These are phyloP conservation scores for Ophiostoma fasciatum DNA, from an alignment of 2,329 filamentous ascomycete genomes.

Conservation along the genomic window DNA sequence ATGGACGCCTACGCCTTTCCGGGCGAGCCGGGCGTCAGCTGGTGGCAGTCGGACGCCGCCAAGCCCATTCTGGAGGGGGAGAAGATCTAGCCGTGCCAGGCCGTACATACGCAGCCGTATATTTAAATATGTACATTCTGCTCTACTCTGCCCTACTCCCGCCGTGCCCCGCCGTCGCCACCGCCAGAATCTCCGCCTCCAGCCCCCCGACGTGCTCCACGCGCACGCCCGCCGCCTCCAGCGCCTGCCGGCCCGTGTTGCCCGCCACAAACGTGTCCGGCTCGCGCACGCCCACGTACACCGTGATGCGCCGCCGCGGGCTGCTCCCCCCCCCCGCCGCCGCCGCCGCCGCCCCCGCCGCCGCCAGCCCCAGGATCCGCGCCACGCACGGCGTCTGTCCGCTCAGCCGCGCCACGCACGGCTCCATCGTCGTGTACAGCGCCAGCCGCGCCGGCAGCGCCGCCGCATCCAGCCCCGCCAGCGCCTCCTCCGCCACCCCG, in stretches of 20 bases:
- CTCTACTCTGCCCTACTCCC: neutral
- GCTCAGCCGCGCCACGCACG: slow-evolving; percentile 58
- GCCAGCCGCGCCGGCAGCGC: slow-evolving; percentile 25
- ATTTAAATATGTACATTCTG: no score
- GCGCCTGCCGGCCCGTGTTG: slow-evolving; percentile 57
- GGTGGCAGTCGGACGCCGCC: slow-evolving; percentile 77
- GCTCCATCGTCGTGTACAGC: slow-evolving; percentile 90
- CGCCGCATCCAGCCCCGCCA: slow-evolving; percentile 33
- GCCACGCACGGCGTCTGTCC: slow-evolving; percentile 68
- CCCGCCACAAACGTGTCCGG: slow-evolving; percentile 78
- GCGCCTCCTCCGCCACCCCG: slow-evolving; percentile 34
- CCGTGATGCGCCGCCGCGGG: slow-evolving; percentile 28
- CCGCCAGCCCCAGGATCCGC: slow-evolving; percentile 50
- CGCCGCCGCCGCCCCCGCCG: slow-evolving; percentile 36
- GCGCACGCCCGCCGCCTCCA: slow-evolving; percentile 58
- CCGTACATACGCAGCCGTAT: no score
- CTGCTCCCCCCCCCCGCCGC: no score
- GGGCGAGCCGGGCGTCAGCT: slow-evolving; percentile 62
- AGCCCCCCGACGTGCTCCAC: slow-evolving; percentile 61
- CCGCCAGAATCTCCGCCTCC: slow-evolving; percentile 63
- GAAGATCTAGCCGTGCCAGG: slow-evolving; percentile 35
- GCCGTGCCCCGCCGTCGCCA: slow-evolving; percentile 70
- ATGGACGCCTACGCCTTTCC: slow-evolving; percentile 71
- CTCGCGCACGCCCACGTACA: slow-evolving; percentile 80
- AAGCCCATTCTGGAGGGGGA: slow-evolving; percentile 52